Base-by-base conservation (phyloP, 176 grass and related monocot species). In the Oryza glaberrima region DNA sequence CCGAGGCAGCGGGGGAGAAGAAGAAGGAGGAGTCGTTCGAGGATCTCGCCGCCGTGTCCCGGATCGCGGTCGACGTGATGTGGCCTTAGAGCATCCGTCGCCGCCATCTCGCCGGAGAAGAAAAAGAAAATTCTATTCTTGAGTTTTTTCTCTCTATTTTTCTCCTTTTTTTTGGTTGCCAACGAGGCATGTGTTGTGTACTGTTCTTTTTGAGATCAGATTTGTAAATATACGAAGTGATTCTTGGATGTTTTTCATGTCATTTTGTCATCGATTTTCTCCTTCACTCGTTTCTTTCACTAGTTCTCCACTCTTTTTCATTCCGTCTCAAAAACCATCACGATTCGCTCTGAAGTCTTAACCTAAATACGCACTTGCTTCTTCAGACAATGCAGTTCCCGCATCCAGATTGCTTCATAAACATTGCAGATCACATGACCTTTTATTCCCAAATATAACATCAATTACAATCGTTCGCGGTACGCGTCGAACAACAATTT, bases 61-160 rank as follows among this genome's bases (percentile, higher is more conserved):
- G 67, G 58, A 61, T 90, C 22, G 73, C 79, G 0, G 88, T 90
- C 44, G 88, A 90, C 56, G 26, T 86, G 4, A 90, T 90, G 88
- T 90, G 88, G 88, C 88, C 83, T 19, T 88, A 35, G 69, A 88
- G 35, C 34, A 4, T 35, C 34, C 20, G 23, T 19, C 34, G 11
- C 11, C 11, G 7, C 63, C 19, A 2, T 8, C 38, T 47, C 20
- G 23, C 19, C 58, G 65, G 19, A 52, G 23, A 28, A 49, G 3
- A 26, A 1, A 14, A 14, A 40, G 15, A 26, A 79, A 36, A 10
- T 26, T 22, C 44, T n/a, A 10, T 44, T 28, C n/a, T 19, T 82
- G 7, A 25, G 70, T 22, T 56, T 74, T n/a, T 4, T 36, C 0
- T 36, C 35, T 36, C 35, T 26, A 1, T 26, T 26, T 26, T 26